Evolutionary conservation across 164 flowering plant genomes (phyloP).

Genomic region (Hamamelis virginiana): DNA sequence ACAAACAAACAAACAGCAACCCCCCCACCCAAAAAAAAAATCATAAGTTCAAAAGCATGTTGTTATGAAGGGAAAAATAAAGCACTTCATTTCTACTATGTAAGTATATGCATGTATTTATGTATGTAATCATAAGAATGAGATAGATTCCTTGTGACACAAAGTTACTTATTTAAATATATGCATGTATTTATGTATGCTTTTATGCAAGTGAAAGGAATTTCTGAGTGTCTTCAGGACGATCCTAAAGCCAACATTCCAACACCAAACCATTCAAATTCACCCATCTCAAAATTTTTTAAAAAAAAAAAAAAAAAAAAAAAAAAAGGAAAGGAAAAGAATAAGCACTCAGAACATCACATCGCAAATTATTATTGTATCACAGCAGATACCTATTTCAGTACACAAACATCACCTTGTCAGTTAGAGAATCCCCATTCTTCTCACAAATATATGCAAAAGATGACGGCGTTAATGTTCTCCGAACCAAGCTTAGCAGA

Average conservation of each 20-base stretch:
- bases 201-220: conserved; percentile 88
- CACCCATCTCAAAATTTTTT: conserved; percentile 87
- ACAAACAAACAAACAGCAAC: too few relatives aligned
- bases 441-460: conserved; percentile 92
- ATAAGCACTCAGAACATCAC: conserved; percentile 1
- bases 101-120: too few relatives aligned
- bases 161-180: too few relatives aligned
- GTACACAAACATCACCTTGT: conserved; percentile 55
- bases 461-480: conserved; percentile 81
- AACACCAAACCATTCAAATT: conserved; percentile 97
- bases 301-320: too few relatives aligned
- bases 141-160: too few relatives aligned
- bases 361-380: not conserved
- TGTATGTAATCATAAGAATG: too few relatives aligned
- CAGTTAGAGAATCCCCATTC: conserved; percentile 57
- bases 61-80: too few relatives aligned
- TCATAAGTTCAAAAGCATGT: too few relatives aligned
- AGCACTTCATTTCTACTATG: too few relatives aligned
- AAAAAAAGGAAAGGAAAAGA: too few relatives aligned
- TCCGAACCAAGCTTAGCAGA: conserved; percentile 69
- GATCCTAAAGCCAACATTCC: conserved; percentile 98
- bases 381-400: not conserved
- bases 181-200: too few relatives aligned
- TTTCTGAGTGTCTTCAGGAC: conserved; percentile 57
- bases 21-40: too few relatives aligned